A percentile compares a stretch with the other conserved stretches of the same genome.
Conservation (phyloP, 2,329 filamentous ascomycete genomes). For the Aspergillus proliferans region DNA sequence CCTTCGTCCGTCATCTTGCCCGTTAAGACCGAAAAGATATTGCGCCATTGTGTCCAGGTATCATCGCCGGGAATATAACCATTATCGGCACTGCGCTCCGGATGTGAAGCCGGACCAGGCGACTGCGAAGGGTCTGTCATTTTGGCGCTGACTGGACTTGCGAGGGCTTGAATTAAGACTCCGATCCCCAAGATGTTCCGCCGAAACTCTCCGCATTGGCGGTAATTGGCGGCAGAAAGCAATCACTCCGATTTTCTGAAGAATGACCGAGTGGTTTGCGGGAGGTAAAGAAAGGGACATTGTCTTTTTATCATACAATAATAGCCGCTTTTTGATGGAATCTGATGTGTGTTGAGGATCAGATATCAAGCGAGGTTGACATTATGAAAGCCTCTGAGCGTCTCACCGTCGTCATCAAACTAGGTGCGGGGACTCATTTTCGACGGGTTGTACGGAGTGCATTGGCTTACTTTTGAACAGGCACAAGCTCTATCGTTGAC, state of each 20-base stretch:
- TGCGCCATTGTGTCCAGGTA: constrained; percentile 59
- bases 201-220: constrained; percentile 23
- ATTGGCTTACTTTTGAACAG: constrained; percentile 45
- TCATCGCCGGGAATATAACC: constrained; percentile 38
- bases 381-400: constrained; percentile 18
- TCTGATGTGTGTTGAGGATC: background rate
- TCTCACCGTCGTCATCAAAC: constrained; percentile 36
- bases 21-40: constrained; percentile 76
- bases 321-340: background rate
- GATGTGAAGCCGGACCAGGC: constrained; percentile 12
- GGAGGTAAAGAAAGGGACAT: background rate
- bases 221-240: constrained; percentile 26
- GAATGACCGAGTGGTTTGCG: background rate
- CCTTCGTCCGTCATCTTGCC: constrained; percentile 65
- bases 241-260: constrained; percentile 3
- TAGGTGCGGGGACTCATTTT: constrained; percentile 27
- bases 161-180: background rate
- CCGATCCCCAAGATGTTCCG: constrained; percentile 7
- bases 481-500: constrained; percentile 97
- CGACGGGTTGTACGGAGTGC: background rate
- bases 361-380: constrained; percentile 2
- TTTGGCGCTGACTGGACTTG: constrained; percentile 3
- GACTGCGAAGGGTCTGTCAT: constrained; percentile 27
- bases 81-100: constrained; percentile 22
- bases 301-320: background rate